Evolutionary conservation across 2,329 filamentous ascomycete genomes (phyloP), one percentile per base, ranked within the genome.

Genomic region (Dothistroma pini): DNA sequence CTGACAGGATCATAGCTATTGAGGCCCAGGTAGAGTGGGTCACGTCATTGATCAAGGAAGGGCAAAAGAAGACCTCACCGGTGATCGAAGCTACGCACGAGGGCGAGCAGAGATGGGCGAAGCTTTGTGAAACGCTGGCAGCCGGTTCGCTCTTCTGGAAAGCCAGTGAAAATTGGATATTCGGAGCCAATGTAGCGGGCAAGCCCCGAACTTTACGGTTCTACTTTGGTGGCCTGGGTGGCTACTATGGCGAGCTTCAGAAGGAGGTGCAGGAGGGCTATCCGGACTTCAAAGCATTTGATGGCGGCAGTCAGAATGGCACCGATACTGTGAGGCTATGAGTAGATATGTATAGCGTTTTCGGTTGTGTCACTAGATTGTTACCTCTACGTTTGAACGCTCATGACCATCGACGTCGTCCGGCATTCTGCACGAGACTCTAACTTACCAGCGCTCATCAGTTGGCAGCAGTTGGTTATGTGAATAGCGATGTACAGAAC

Each of bases 21-120:
- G 75, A 77, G 60, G 59, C 65, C 22, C 65, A 75, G 19, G 74
- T 75, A 4, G 70, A 76, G 34, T 69, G 69, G 31, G 62, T 70
- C 31, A 64, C 67, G 6, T 59, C 62, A 4, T 59, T 60, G 14
- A 69, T 73, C 32, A 57, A n/a, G 53, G 38, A 54, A 49, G 68
- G 68, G 6, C 66, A 71, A 48, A 63, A 61, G 29, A 59, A 29
- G 19, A 12, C 34, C 21, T 59, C 44, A 16, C 63, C 52, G 47
- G 60, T 70, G 9, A 66, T 72, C 14, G 72, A 74, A 59, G 70
- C 67, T 14, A 60, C 63, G 32, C 49, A 62, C 21, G 63, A 74
- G 61, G 72, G 70, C 12, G 67, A 72, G 60, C 60, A 66, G 57
- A 58, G 65, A 49, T 73, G 71, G 71, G 53, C 41, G 3, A 32